These are phyloP conservation scores for Scedosporium boydii DNA, from an alignment of 2,329 filamentous ascomycete genomes.

Conservation along the genomic window DNA sequence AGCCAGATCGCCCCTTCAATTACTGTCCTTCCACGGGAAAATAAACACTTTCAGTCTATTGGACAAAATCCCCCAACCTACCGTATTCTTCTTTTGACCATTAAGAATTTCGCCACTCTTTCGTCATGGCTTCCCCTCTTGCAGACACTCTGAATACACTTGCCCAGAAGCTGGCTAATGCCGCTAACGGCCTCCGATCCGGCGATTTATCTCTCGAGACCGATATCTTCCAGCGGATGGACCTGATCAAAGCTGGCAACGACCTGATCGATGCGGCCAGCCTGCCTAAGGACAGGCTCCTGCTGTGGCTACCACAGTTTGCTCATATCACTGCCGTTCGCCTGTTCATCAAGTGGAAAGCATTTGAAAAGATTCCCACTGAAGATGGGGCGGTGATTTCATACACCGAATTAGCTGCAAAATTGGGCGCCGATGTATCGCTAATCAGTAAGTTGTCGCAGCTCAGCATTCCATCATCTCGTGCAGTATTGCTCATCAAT, in stretches of 20 bases:
- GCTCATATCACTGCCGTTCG: background rate
- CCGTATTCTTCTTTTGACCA: no score
- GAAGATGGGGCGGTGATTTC: constrained; percentile 13
- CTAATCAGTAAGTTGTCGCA: constrained; percentile 14
- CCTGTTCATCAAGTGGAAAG: background rate
- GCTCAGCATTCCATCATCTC: no score
- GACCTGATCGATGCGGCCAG: background rate
- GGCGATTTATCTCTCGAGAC: background rate
- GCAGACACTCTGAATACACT: background rate
- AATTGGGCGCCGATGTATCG: constrained; percentile 15
- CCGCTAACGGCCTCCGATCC: background rate
- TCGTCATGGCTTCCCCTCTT: background rate
- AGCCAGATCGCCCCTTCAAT: no score
- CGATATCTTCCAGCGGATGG: background rate
- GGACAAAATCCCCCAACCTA: no score
- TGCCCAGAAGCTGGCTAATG: background rate
- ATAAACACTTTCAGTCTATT: no score
- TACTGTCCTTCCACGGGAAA: no score
- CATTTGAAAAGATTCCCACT: background rate
- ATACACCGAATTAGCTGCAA: constrained; percentile 17
- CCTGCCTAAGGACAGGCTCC: background rate
- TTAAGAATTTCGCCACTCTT: no score
- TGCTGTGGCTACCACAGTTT: background rate
- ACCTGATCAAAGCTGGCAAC: background rate
- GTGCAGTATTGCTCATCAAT: background rate